phyloP scores from a whole-genome alignment of 2,329 filamentous ascomycete species.

The Botrytis medusae region DNA sequence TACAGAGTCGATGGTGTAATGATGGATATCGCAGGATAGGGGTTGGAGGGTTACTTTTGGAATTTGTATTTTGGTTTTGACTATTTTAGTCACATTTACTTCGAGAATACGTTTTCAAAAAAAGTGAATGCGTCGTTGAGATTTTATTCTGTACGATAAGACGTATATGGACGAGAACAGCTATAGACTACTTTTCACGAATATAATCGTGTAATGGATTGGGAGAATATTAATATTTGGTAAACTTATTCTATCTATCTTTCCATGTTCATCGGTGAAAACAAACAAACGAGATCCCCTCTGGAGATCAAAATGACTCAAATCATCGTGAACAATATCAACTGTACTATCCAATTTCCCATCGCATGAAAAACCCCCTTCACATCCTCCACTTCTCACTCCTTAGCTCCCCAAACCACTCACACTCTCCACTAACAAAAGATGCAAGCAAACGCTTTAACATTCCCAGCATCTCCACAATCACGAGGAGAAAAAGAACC shows the following conservation, averaged over 20 bases:
- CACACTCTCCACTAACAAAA: neutral
- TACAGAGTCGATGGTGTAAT: conserved; percentile 7
- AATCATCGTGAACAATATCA: neutral
- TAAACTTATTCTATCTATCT: neutral
- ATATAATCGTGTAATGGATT: neutral
- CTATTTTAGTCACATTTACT: neutral
- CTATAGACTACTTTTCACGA: conserved; percentile 14
- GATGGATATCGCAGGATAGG: conserved; percentile 10
- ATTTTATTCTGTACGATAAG: neutral
- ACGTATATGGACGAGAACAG: neutral
- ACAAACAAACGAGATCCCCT: neutral
- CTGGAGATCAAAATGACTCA: neutral
- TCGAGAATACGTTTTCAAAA: neutral
- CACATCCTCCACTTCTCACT: neutral
- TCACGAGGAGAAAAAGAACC: conserved; percentile 2
- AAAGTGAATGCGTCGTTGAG: neutral
- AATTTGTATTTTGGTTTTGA: conserved; percentile 4
- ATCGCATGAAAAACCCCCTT: neutral
- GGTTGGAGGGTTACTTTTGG: neutral
- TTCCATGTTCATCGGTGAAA: neutral
- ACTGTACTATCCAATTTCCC: neutral
- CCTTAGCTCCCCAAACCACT: neutral
- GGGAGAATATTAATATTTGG: conserved; percentile 7
- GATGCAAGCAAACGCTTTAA: neutral
- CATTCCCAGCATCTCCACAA: neutral